Percentiles rank a stretch among this genome's conserved stretches.
phyloP scores from a whole-genome alignment of 805 yeast species.

The Kodamaea nitidulidarum region DNA sequence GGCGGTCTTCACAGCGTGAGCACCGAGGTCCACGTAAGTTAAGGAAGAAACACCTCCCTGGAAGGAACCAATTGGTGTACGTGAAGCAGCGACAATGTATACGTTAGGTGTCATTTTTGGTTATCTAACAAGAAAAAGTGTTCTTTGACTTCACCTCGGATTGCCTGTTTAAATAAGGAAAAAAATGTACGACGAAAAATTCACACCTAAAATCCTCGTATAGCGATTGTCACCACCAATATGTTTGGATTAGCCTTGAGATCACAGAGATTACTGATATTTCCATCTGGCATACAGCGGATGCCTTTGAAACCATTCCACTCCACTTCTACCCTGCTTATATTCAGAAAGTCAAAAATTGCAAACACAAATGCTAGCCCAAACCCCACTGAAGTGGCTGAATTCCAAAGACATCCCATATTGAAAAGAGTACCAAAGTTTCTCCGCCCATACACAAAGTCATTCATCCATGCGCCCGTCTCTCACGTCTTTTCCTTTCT shows the following conservation, averaged over 20 bases:
- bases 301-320: neutral
- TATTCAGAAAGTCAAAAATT: conserved; percentile 2
- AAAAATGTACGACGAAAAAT: conserved; percentile 6
- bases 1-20: conserved; percentile 89
- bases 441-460: conserved; percentile 46
- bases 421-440: conserved; percentile 46
- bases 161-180: conserved; percentile 2
- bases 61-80: conserved; percentile 96
- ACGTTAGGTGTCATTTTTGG: conserved; percentile 39
- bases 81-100: conserved; percentile 84
- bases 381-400: neutral
- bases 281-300: neutral
- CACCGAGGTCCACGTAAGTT: conserved; percentile 80
- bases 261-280: neutral
- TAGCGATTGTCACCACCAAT: neutral
- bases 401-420: conserved; percentile 18
- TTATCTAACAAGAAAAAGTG: neutral
- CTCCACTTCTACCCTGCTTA: neutral
- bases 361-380: neutral
- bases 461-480: conserved; percentile 52
- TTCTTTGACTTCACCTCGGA: neutral
- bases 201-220: conserved; percentile 3
- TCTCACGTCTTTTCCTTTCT: conserved; percentile 62
- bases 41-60: conserved; percentile 78
- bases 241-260: neutral